A percentile compares a stretch with the other conserved stretches of the same genome.
Conservation (phyloP, 2,329 filamentous ascomycete species). For the Alternaria postmessia region DNA sequence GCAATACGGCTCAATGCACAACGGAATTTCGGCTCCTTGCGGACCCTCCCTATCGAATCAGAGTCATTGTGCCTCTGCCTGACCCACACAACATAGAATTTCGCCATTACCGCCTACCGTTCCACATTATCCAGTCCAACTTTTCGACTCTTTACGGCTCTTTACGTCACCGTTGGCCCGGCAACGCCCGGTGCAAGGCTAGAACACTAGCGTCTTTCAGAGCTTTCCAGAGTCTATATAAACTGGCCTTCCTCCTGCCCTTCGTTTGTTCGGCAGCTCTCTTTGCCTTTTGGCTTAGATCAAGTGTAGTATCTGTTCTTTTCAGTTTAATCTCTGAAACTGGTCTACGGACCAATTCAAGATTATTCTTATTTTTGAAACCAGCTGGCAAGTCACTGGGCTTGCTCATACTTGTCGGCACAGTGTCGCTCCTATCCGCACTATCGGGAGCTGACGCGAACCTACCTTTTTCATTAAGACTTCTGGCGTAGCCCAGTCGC, state of each 20-base stretch:
- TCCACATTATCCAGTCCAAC: neutral
- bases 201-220: neutral
- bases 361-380: conserved; percentile 13
- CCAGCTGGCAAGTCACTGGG: neutral
- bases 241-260: conserved; percentile 4
- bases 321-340: conserved; percentile 71
- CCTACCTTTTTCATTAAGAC: conserved; percentile 6
- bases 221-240: conserved; percentile 5
- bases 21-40: neutral
- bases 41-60: neutral
- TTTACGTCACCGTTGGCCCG: conserved; percentile 3
- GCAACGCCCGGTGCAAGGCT: neutral
- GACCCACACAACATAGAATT: neutral
- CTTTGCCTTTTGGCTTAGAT: conserved; percentile 29
- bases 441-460: conserved; percentile 1
- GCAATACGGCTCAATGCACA: neutral
- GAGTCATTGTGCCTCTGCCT: neutral
- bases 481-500: conserved; percentile 8
- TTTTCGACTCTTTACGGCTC: neutral
- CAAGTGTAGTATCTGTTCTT: conserved; percentile 80
- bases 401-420: conserved; percentile 6
- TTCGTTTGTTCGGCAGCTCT: conserved; percentile 16
- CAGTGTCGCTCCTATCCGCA: conserved; percentile 6
- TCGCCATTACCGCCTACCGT: neutral
- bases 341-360: conserved; percentile 8